These are phyloP conservation scores for Orbilia brochopaga DNA, from an alignment of 2,329 filamentous ascomycete genomes.

Conservation along the genomic window DNA sequence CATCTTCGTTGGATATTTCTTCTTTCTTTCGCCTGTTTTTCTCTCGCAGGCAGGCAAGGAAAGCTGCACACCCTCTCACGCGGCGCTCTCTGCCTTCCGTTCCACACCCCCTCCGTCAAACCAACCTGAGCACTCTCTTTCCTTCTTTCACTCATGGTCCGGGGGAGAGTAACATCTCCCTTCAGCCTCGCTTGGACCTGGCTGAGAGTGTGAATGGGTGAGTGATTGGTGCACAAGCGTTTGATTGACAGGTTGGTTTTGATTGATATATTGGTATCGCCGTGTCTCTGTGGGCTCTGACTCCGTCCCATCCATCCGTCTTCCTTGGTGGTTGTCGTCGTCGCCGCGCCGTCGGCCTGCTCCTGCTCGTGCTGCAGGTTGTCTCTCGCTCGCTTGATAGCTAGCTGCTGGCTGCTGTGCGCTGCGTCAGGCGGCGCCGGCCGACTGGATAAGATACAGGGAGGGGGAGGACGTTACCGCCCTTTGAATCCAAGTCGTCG, in stretches of 20 bases:
- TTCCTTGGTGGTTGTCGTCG: conserved; percentile 8
- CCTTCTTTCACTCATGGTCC: conserved; percentile 47
- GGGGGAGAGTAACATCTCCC: conserved; percentile 10
- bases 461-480: conserved; percentile 12
- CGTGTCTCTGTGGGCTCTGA: not conserved
- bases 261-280: conserved; percentile 9
- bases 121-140: conserved; percentile 2
- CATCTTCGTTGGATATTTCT: conserved; percentile 48
- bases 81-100: conserved; percentile 10
- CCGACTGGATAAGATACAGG: conserved; percentile 43
- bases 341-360: conserved; percentile 41
- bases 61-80: conserved; percentile 30
- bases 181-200: conserved; percentile 31
- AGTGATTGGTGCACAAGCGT: conserved; percentile 4
- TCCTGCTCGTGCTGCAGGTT: conserved; percentile 27
- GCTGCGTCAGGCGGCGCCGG: conserved; percentile 34
- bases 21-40: conserved; percentile 35
- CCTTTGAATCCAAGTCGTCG: not conserved
- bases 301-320: not conserved
- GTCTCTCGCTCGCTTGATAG: not conserved
- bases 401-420: conserved; percentile 20
- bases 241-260: not conserved
- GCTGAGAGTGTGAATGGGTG: not conserved
- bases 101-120: conserved; percentile 16
- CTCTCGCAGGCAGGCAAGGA: not conserved